Evolutionary conservation across 139 green algal genomes (phyloP), one percentile per base, ranked within the genome.

Genomic region (Deuterostichococcus epilithicus): DNA sequence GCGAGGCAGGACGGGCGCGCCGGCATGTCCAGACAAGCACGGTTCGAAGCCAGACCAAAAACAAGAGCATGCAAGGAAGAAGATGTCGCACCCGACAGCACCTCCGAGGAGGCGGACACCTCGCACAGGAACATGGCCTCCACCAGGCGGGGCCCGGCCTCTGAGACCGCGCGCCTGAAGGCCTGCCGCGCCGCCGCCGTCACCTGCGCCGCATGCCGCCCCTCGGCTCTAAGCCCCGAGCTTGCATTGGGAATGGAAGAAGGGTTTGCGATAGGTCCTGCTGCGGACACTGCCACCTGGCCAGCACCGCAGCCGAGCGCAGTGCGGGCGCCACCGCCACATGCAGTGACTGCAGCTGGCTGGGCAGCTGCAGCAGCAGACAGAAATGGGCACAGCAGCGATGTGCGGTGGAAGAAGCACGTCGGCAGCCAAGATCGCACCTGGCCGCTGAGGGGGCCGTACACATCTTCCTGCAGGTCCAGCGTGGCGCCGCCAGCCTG

Each of bases 61-160:
- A n/a, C n/a, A n/a, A n/a, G n/a, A n/a, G n/a, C n/a, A n/a, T n/a
- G n/a, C n/a, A n/a, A n/a, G n/a, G n/a, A 52, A 52, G 42, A 52
- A 23, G 2, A 39, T 36, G 3, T 8, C 58, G 5, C 5, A 76
- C 78, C 85, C 65, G 82, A 84, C 28, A 94, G 83, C 13, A 78
- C 87, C 38, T 94, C 89, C 1, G 86, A 85, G 32, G 86, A 81
- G n/a, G 89, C 89, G 1, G 85, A 69, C 67, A 95, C 88, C 82
- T 97, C 92, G 66, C 91, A 96, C 44, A 97, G 80, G 80, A 97
- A 98, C 86, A 97, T 90, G 36, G 96, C 94, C 85, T 99, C 95
- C 47, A 96, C 94, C 85, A 99, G 84, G 1, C 96, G 85, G 0
- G 96, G 91, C 23, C 88, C 82, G 0, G 84, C 86, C 78, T 95